Base-by-base conservation (phyloP, 345 rosid genomes). In the Eucalyptus coolabah region DNA sequence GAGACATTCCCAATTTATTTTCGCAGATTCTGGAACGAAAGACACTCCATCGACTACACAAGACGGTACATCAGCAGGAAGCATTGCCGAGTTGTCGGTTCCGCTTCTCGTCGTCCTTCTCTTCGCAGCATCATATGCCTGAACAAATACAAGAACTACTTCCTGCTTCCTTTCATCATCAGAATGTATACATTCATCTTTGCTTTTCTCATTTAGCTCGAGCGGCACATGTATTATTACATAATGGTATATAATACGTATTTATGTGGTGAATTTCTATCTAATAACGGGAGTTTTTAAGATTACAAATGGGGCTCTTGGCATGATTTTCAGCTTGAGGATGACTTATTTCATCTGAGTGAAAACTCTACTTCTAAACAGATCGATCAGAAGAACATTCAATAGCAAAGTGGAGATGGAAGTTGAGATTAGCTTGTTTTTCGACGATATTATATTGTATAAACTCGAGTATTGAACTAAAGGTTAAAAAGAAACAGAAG, bases 1-100 rank as follows among this genome's bases (percentile, higher is more conserved):
- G 47, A 77, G 85, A 77, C 47, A 77, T 3, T 12, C 44, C 44
- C 47, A 3, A 40, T 40, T 21, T 6, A 21, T 77, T 77, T 42
- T 40, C 16, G 16, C 85, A 77, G 85, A 77, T 40, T 77, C 85
- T 42, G 85, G 85, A 77, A 7, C 85, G 9, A 77, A 77, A 40
- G 16, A 2, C 30, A 12, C 28, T 12, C 85, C 85, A 4, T 21
- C 85, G 47, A 40, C 85, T 26, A 1, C 2, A 77, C 85, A 23
- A 77, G 85, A 77, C 2, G 47, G 47, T 3, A 40, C 95, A 86
- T 94, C 95, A 54, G 94, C 90, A 37, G 95, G 94, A 89, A 90
- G 85, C 91, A 72, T 81, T 28, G 47, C 54, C 82, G 88, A 83
- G 86, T 90, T 90, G 86, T 90, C 95, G 17, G 59, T 91, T 30